These are phyloP conservation scores for Talaromyces proteolyticus DNA, from an alignment of 495 filamentous ascomycete species.

Conservation along the genomic window DNA sequence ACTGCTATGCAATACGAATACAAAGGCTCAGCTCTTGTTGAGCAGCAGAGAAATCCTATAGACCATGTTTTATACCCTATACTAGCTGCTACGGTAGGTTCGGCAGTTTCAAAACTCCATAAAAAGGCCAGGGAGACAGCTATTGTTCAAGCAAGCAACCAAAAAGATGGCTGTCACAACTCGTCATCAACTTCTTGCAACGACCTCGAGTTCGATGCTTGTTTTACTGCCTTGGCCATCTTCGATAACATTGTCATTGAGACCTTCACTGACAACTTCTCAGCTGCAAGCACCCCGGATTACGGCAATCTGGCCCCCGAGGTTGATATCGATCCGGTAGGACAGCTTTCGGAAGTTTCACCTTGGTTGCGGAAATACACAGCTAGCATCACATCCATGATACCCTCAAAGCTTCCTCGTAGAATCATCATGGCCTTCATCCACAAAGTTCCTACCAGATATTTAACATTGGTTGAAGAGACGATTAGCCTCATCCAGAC, in stretches of 20 bases:
- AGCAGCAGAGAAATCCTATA: background rate
- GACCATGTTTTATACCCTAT: background rate
- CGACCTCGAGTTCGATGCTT: background rate
- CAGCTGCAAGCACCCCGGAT: background rate
- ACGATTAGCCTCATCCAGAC: slow-evolving; percentile 8
- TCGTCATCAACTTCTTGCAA: background rate
- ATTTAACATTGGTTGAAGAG: slow-evolving; percentile 16
- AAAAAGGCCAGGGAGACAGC: slow-evolving; percentile 5
- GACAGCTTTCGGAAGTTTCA: slow-evolving; percentile 12
- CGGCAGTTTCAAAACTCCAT: slow-evolving; percentile 13
- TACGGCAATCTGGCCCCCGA: background rate
- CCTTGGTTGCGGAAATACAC: slow-evolving; percentile 21
- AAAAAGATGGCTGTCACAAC: background rate
- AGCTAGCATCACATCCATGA: slow-evolving; percentile 24
- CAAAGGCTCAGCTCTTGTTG: background rate
- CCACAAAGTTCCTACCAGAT: slow-evolving; percentile 18
- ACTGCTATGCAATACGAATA: background rate
- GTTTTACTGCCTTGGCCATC: slow-evolving; percentile 1
- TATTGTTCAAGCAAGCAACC: slow-evolving; percentile 2
- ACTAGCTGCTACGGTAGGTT: background rate
- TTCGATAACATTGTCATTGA: background rate
- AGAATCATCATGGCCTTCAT: slow-evolving; percentile 25
- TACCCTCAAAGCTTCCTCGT: slow-evolving; percentile 15
- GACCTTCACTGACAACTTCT: background rate
- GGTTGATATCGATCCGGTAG: background rate